These are phyloP conservation scores for Pseudocercospora vitis DNA, from an alignment of 2,329 filamentous ascomycete genomes.

Conservation along the genomic window DNA sequence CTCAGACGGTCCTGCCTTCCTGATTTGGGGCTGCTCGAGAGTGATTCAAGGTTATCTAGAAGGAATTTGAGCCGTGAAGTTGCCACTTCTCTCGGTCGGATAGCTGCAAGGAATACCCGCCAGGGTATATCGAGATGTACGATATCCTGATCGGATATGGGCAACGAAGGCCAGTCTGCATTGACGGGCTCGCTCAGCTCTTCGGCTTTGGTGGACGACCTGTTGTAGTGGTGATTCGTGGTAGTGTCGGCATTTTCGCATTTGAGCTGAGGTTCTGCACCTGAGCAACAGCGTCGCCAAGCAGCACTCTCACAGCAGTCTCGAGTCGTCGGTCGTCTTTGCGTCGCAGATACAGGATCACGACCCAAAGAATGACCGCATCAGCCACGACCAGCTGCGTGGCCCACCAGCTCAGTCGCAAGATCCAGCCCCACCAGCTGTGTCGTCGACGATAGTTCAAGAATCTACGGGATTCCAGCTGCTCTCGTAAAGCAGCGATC, in stretches of 20 bases:
- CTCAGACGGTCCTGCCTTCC: no score
- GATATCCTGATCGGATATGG: not conserved
- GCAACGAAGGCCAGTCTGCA: no score
- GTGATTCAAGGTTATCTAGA: no score
- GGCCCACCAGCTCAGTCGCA: constrained; percentile 67
- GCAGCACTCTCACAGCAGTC: constrained; percentile 67
- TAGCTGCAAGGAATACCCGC: no score
- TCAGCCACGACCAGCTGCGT: constrained; percentile 76
- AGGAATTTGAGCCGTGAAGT: no score
- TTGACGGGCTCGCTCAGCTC: not conserved
- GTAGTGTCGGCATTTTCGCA: constrained; percentile 37
- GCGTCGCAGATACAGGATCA: constrained; percentile 71
- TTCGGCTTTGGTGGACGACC: constrained; percentile 14
- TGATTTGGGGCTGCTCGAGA: no score
- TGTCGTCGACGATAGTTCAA: constrained; percentile 66
- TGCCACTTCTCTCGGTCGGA: no score
- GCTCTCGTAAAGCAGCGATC: constrained; percentile 86
- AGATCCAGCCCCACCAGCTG: constrained; percentile 67
- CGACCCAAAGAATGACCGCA: constrained; percentile 61
- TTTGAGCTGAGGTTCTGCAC: constrained; percentile 36
- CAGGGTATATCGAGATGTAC: not conserved
- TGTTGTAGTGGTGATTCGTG: constrained; percentile 23
- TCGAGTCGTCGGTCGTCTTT: constrained; percentile 71
- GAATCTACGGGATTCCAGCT: constrained; percentile 75
- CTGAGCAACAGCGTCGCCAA: constrained; percentile 50